A percentile compares a stretch with the other conserved stretches of the same genome.
These are phyloP conservation scores for Xylaria sp. DNA, from an alignment of 2,329 filamentous ascomycete species.

Conservation along the genomic window DNA sequence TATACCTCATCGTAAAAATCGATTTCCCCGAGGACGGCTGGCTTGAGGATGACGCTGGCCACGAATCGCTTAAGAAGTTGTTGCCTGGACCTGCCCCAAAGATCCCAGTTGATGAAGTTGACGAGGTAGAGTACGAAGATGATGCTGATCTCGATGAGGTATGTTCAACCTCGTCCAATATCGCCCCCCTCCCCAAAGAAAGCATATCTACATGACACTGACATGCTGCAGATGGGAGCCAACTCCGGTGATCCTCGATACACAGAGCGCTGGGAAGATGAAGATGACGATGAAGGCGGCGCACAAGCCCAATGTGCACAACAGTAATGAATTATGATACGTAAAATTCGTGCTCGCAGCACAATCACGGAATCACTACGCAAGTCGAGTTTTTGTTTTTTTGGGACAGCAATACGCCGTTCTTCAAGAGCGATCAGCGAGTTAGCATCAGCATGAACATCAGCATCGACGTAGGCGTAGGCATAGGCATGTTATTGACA, in stretches of 20 bases:
- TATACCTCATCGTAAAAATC: conserved; percentile 87
- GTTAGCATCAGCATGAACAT: conserved; percentile 13
- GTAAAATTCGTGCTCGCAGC: conserved; percentile 38
- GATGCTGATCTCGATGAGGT: conserved; percentile 84
- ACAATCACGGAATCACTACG: conserved; percentile 32
- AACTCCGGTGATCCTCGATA: conserved; percentile 74
- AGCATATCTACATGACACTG: background rate
- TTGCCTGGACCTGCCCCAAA: conserved; percentile 72
- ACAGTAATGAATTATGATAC: conserved; percentile 64
- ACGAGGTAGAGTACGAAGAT: conserved; percentile 89
- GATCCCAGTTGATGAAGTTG: conserved; percentile 78
- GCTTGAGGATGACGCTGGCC: conserved; percentile 75
- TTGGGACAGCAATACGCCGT: conserved; percentile 14
- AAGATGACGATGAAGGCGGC: conserved; percentile 75
- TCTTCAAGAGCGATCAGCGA: conserved; percentile 13
- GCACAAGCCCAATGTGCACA: conserved; percentile 76
- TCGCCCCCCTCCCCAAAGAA: background rate
- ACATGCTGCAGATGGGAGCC: conserved; percentile 70
- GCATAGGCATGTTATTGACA: background rate
- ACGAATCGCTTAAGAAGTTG: conserved; percentile 77
- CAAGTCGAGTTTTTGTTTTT: conserved; percentile 26
- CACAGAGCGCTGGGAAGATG: conserved; percentile 75
- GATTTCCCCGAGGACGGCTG: conserved; percentile 90
- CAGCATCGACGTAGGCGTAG: conserved; percentile 10
- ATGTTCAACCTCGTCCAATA: conserved; percentile 46